Evolutionary conservation across 1,284 basidiomycete species (phyloP).

Genomic region (Ustilago bromivora): DNA sequence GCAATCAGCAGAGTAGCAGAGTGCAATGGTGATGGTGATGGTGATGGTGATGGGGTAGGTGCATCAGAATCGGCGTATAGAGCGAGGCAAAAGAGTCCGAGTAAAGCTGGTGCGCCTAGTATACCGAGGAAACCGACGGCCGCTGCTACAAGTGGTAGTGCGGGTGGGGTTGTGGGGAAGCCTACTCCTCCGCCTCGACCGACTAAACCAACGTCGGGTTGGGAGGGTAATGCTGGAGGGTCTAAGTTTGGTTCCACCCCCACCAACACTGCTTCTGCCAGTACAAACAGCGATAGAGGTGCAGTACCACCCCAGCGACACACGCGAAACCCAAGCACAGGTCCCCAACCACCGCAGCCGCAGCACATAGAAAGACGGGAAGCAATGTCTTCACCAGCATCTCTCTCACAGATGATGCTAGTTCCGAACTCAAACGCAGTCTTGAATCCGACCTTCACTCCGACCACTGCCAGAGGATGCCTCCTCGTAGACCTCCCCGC

Average conservation of each 20-base stretch:
- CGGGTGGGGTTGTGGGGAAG: neutral
- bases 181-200: slow-evolving; percentile 25
- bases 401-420: slow-evolving; percentile 39
- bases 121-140: slow-evolving; percentile 15
- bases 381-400: slow-evolving; percentile 45
- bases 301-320: slow-evolving; percentile 2
- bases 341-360: too few relatives aligned
- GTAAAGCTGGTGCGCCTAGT: slow-evolving; percentile 7
- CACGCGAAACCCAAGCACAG: slow-evolving; percentile 1
- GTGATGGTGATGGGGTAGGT: neutral
- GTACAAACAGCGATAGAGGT: slow-evolving; percentile 1
- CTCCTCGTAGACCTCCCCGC: slow-evolving; percentile 1
- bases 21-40: too few relatives aligned
- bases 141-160: neutral
- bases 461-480: slow-evolving; percentile 9
- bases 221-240: slow-evolving; percentile 27
- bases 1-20: too few relatives aligned
- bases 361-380: slow-evolving; percentile 27
- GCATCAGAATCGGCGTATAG: slow-evolving; percentile 10
- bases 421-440: slow-evolving; percentile 27
- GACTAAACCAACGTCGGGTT: slow-evolving; percentile 3
- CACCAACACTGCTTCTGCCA: neutral
- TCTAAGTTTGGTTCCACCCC: slow-evolving; percentile 31
- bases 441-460: slow-evolving; percentile 27
- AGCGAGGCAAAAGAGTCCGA: slow-evolving; percentile 19